phyloP scores from a whole-genome alignment of 78 protist species.

The Dictyostelium citrinum region DNA sequence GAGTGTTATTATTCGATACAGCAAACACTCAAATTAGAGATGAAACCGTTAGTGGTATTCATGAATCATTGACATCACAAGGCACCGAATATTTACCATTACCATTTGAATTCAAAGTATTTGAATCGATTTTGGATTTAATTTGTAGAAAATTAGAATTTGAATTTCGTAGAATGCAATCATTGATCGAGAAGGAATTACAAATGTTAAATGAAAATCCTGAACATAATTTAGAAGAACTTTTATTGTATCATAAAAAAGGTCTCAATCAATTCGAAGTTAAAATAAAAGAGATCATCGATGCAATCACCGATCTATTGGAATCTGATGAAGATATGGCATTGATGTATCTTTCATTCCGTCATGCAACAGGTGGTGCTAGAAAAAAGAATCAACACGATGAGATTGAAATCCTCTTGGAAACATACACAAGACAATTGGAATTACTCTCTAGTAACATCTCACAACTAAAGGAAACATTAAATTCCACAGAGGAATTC shows the following conservation, averaged over 20 bases:
- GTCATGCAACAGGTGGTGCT: constrained; percentile 65
- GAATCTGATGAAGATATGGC: constrained; percentile 75
- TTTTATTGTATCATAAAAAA: constrained; percentile 49
- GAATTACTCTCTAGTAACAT: constrained; percentile 52
- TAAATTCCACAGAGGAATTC: constrained; percentile 45
- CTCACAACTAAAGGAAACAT: constrained; percentile 45
- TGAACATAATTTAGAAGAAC: constrained; percentile 58
- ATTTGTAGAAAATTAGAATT: constrained; percentile 44
- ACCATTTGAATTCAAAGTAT: constrained; percentile 66
- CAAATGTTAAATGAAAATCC: constrained; percentile 65
- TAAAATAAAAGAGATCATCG: constrained; percentile 39
- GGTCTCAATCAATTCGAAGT: constrained; percentile 70
- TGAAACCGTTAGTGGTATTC: neutral
- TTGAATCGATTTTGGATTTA: constrained; percentile 35
- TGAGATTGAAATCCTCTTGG: constrained; percentile 62
- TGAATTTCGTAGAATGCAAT: constrained; percentile 45
- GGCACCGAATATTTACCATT: constrained; percentile 20
- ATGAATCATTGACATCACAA: constrained; percentile 13
- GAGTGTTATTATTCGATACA: constrained; percentile 44
- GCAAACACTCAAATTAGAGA: neutral
- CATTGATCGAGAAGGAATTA: constrained; percentile 43
- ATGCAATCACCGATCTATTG: constrained; percentile 19
- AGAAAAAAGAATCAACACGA: constrained; percentile 73
- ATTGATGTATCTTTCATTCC: constrained; percentile 66
- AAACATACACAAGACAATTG: constrained; percentile 57